Conservation (phyloP, 2,329 filamentous ascomycete species). For the Pezicula radicicola region DNA sequence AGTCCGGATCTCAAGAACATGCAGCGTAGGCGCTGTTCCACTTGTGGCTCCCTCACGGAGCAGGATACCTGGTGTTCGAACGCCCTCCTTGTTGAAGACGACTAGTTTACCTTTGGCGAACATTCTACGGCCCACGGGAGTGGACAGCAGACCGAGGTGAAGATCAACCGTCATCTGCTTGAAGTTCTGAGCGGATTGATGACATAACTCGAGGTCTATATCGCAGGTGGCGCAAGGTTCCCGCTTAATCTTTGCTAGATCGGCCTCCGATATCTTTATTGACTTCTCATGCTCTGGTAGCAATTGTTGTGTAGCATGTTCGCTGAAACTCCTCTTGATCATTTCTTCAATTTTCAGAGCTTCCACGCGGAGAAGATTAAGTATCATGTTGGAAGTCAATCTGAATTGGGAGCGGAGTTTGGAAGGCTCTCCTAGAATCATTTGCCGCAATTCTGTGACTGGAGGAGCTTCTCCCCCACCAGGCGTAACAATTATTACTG, state of each 20-base stretch:
- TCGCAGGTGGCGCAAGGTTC: slow-evolving; percentile 83
- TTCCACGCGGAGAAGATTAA: slow-evolving; percentile 92
- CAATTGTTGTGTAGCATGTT: slow-evolving; percentile 93
- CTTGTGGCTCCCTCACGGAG: slow-evolving; percentile 70
- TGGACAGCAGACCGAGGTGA: slow-evolving; percentile 71
- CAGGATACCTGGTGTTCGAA: slow-evolving; percentile 78
- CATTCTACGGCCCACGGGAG: slow-evolving; percentile 78
- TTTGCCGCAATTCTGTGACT: slow-evolving; percentile 76
- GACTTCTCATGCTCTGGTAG: slow-evolving; percentile 94
- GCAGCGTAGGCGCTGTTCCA: slow-evolving; percentile 63
- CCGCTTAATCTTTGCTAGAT: slow-evolving; percentile 84
- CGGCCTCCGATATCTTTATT: slow-evolving; percentile 87
- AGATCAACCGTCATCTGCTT: slow-evolving; percentile 77
- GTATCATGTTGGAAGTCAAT: slow-evolving; percentile 98
- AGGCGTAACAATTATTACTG: slow-evolving; percentile 87
- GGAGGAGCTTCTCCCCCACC: slow-evolving; percentile 83
- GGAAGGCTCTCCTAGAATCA: slow-evolving; percentile 94
- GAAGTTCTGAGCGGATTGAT: slow-evolving; percentile 78
- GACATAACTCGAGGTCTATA: slow-evolving; percentile 73
- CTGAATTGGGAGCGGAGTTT: slow-evolving; percentile 96
- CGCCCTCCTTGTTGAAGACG: slow-evolving; percentile 80
- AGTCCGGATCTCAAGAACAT: slow-evolving; percentile 74
- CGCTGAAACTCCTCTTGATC: slow-evolving; percentile 99
- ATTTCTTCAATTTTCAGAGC: slow-evolving; percentile 98
- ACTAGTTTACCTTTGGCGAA: slow-evolving; percentile 74